Evolutionary conservation across 2,329 filamentous ascomycete species (phyloP).

Genomic region (Aschersonia sp.): DNA sequence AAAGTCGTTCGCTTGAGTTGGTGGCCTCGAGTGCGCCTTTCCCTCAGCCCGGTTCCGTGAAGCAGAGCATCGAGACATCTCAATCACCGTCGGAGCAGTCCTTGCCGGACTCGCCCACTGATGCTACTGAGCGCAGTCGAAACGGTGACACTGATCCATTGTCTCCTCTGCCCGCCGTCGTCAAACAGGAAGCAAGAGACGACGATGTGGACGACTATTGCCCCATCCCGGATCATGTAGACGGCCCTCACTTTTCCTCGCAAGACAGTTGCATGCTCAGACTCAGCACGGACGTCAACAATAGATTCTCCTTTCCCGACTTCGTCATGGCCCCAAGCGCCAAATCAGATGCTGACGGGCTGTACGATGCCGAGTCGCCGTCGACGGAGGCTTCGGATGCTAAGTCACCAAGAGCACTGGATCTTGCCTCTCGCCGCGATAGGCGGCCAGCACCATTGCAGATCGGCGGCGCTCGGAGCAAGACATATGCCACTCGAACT

Average conservation of each 20-base stretch:
- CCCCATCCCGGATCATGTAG: conserved; percentile 5
- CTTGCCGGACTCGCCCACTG: conserved; percentile 9
- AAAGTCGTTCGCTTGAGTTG: conserved; percentile 18
- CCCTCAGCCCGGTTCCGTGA: conserved; percentile 13
- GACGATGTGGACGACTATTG: conserved; percentile 4
- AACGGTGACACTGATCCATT: conserved; percentile 11
- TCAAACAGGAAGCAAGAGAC: conserved; percentile 1
- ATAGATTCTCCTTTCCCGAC: conserved; percentile 2
- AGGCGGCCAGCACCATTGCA: conserved; percentile 29
- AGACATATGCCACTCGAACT: conserved; percentile 27
- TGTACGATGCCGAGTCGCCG: background rate
- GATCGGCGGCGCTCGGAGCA: conserved; percentile 28
- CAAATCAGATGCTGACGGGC: background rate
- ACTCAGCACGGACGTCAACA: conserved; percentile 1
- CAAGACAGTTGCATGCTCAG: conserved; percentile 4
- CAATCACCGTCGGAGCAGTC: conserved; percentile 8
- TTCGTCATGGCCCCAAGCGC: background rate
- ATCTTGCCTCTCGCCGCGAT: conserved; percentile 39
- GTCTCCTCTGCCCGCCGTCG: conserved; percentile 3
- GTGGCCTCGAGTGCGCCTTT: conserved; percentile 27
- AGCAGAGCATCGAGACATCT: conserved; percentile 4
- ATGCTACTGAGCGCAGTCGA: conserved; percentile 12
- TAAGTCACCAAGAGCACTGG: conserved; percentile 34
- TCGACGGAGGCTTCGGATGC: conserved; percentile 13
- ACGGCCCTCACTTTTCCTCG: conserved; percentile 7